Percentiles rank a stretch among this genome's conserved stretches.
Conservation (phyloP, 2,329 filamentous ascomycete genomes). For the Monosporascus sp. region DNA sequence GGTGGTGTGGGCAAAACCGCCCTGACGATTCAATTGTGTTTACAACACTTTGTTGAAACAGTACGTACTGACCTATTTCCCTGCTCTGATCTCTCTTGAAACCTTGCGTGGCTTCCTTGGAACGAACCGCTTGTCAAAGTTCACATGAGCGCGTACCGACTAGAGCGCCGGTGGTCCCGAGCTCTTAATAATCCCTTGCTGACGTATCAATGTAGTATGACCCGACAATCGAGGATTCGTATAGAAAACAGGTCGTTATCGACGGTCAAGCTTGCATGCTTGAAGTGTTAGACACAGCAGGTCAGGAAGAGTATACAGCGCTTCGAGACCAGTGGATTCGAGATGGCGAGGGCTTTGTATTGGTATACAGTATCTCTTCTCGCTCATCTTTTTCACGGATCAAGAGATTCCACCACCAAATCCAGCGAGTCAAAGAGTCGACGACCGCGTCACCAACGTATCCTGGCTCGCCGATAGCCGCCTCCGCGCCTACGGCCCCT, state of each 20-base stretch:
- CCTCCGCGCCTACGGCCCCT: constrained; percentile 54
- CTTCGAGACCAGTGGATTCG: constrained; percentile 97
- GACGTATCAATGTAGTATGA: constrained; percentile 55
- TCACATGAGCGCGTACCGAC: background rate
- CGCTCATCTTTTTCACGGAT: constrained; percentile 93
- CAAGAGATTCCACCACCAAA: constrained; percentile 93
- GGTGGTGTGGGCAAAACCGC: constrained; percentile 93
- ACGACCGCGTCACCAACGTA: constrained; percentile 71
- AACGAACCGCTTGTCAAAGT: background rate
- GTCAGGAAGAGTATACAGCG: constrained; percentile 97
- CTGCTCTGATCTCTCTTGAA: background rate
- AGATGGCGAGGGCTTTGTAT: constrained; percentile 92
- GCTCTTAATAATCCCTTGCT: constrained; percentile 6
- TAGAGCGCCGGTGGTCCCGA: background rate
- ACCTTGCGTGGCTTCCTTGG: background rate
- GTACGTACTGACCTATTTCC: constrained; percentile 37
- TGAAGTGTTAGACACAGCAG: constrained; percentile 93
- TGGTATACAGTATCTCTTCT: constrained; percentile 98
- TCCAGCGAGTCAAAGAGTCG: constrained; percentile 94
- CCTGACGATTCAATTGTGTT: constrained; percentile 90
- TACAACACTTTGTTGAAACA: constrained; percentile 98
- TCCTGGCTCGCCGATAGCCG: constrained; percentile 65
- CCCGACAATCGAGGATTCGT: constrained; percentile 83
- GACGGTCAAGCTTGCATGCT: constrained; percentile 95
- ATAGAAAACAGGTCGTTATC: constrained; percentile 86